These are phyloP conservation scores for Rubia yunnanensis DNA, from an alignment of 257 asterid genomes.

Conservation along the genomic window DNA sequence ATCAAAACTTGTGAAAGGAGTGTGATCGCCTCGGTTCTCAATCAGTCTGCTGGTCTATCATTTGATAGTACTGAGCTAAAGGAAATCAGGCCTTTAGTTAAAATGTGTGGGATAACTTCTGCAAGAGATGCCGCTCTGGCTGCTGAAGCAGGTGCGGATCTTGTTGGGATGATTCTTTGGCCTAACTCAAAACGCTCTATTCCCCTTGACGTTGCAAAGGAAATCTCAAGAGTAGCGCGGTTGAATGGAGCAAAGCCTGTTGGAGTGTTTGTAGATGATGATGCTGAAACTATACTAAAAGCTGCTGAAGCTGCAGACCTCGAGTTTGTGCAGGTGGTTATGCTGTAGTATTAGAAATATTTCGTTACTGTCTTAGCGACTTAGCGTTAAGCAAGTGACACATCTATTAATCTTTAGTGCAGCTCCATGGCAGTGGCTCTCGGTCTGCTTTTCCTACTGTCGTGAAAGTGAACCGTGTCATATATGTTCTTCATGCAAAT, in stretches of 20 bases:
- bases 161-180: constrained; percentile 91
- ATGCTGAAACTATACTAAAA: constrained; percentile 60
- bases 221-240: constrained; percentile 65
- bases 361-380: constrained; percentile 6
- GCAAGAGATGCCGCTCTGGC: constrained; percentile 83
- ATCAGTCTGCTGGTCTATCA: constrained; percentile 21
- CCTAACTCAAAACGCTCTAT: constrained; percentile 85
- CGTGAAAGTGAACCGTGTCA: constrained; percentile 43
- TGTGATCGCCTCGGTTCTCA: constrained; percentile 22
- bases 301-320: constrained; percentile 67
- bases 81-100: constrained; percentile 50
- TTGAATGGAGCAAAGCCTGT: constrained; percentile 77
- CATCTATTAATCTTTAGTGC: constrained; percentile 21
- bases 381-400: constrained; percentile 6
- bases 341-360: constrained; percentile 7
- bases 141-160: constrained; percentile 90
- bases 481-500: constrained; percentile 80
- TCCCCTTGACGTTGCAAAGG: constrained; percentile 68
- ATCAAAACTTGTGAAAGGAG: constrained; percentile 16
- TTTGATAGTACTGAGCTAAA: constrained; percentile 19
- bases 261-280: constrained; percentile 91
- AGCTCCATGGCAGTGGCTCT: constrained; percentile 92
- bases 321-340: constrained; percentile 76
- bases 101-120: constrained; percentile 92
- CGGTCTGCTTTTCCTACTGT: constrained; percentile 53